Evolutionary conservation across 352 stramenopile genomes (phyloP).

Genomic region (Phytopythium chamaehyphon): DNA sequence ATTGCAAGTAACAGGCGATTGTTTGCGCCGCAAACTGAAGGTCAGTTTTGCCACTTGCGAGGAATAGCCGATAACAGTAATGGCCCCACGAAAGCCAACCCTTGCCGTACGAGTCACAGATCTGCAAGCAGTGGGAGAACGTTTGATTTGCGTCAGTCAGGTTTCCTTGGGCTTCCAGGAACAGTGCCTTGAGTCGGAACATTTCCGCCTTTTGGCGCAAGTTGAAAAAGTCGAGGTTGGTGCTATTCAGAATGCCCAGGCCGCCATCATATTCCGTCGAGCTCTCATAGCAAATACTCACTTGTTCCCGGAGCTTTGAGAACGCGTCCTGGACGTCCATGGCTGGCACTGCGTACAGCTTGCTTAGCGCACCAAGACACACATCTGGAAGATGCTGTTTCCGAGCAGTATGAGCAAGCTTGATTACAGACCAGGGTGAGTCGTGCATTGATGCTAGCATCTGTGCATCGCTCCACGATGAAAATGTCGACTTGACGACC

Average conservation of each 20-base stretch:
- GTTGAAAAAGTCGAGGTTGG: conserved; percentile 92
- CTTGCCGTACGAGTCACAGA: conserved; percentile 91
- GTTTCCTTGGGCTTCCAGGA: conserved; percentile 81
- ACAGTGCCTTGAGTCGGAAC: conserved; percentile 90
- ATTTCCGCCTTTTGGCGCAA: conserved; percentile 90
- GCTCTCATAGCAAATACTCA: conserved; percentile 91
- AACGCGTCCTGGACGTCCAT: conserved; percentile 94
- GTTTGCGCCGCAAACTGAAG: conserved; percentile 82
- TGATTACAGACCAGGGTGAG: conserved; percentile 91
- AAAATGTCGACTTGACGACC: conserved; percentile 86
- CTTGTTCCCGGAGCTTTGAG: conserved; percentile 90
- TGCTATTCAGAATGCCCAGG: conserved; percentile 92
- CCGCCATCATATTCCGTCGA: conserved; percentile 83
- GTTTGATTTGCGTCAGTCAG: conserved; percentile 84
- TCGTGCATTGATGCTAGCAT: conserved; percentile 91
- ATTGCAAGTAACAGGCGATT: conserved; percentile 93
- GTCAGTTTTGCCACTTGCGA: conserved; percentile 52
- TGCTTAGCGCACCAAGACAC: conserved; percentile 78
- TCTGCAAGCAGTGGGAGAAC: conserved; percentile 90
- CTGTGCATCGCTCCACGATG: conserved; percentile 77
- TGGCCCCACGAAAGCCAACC: conserved; percentile 95
- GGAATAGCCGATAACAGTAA: conserved; percentile 87
- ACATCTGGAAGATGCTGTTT: conserved; percentile 90
- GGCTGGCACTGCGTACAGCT: conserved; percentile 83
- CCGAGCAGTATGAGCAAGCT: conserved; percentile 85